Evolutionary conservation across 2,329 filamentous ascomycete genomes (phyloP), one percentile per base, ranked within the genome.

Genomic region (Ascochyta viciae-villosae): DNA sequence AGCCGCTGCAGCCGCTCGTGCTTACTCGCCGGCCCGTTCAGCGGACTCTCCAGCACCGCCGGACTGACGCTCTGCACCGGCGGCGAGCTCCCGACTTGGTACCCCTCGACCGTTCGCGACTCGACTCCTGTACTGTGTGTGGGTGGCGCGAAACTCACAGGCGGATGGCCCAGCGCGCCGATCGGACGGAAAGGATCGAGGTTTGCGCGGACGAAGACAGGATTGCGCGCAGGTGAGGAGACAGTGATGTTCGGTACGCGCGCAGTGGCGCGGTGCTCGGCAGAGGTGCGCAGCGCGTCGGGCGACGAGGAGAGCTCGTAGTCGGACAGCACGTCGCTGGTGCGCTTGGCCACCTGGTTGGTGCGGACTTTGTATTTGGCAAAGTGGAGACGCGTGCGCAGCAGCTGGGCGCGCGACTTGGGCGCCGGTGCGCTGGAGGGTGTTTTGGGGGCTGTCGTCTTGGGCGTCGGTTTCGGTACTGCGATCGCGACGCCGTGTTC

Each of bases 321-420:
- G 13, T 61, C 64, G 6, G 72, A 70, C 10, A 77, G 70, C 37
- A 92, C 84, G 76, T 51, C 86, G 80, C 58, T 91, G 82, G 66
- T 60, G 1, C 89, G 87, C 26, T 90, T 81, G 54, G 84, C 78
- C 50, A 86, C 83, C 74, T 93, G 90, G 57, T 89, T 87, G 2
- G 89, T 92, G 54, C 83, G 83, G 62, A 93, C 81, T 76, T 92
- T 92, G 80, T 92, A 92, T 68, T 84, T 84, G 13, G 89, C 90
- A 19, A 92, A 83, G 26, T 84, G 82, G 15, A 93, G 83, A n/a
- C 89, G 84, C 9, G 91, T 81, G 47, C 83, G 83, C 40, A 92
- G 79, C 44, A 86, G 84, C 68, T 89, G 84, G 19, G 87, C 87
- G 75, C 85, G 83, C 83, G 89, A 73, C 42, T 48, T 63, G 29